Conservation (phyloP, 2,329 filamentous ascomycete genomes). For the Arthrinium phaeospermum region DNA sequence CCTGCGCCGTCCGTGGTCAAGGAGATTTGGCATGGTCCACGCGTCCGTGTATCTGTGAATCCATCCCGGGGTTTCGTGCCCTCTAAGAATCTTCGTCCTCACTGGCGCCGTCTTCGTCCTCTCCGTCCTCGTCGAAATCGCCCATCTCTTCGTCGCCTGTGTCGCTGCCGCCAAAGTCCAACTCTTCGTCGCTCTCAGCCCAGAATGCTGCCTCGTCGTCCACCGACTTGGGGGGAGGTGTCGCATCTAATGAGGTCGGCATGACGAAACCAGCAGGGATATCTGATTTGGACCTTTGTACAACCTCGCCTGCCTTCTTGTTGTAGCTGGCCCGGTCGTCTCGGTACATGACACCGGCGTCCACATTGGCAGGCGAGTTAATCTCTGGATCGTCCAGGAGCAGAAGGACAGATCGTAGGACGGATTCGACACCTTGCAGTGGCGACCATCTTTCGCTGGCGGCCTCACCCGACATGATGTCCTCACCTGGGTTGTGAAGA, state of each 20-base stretch:
- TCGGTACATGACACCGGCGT: slow-evolving; percentile 85
- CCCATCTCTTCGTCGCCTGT: slow-evolving; percentile 64
- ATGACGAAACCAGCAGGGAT: slow-evolving; percentile 82
- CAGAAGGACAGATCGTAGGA: slow-evolving; percentile 89
- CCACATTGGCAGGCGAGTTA: slow-evolving; percentile 91
- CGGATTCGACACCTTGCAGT: slow-evolving; percentile 91
- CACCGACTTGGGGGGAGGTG: slow-evolving; percentile 66
- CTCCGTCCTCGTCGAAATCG: slow-evolving; percentile 63
- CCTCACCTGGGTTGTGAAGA: slow-evolving; percentile 88
- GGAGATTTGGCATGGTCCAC: background rate
- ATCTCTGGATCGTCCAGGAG: slow-evolving; percentile 94
- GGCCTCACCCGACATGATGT: slow-evolving; percentile 87
- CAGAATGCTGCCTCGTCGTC: slow-evolving; percentile 83
- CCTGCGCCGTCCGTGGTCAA: background rate
- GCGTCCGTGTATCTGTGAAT: background rate
- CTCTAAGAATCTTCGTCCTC: slow-evolving; percentile 50
- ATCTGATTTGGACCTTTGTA: slow-evolving; percentile 76
- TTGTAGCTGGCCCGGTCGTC: slow-evolving; percentile 75
- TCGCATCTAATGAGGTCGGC: slow-evolving; percentile 73
- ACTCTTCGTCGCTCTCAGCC: slow-evolving; percentile 76
- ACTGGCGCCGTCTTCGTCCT: slow-evolving; percentile 62
- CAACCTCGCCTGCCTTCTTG: slow-evolving; percentile 68
- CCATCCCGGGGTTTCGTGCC: background rate
- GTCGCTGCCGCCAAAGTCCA: slow-evolving; percentile 80
- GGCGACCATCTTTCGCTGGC: slow-evolving; percentile 95